Evolutionary conservation across 2,329 filamentous ascomycete genomes (phyloP).

Genomic region (Teratosphaeria pseudoeucalypti): DNA sequence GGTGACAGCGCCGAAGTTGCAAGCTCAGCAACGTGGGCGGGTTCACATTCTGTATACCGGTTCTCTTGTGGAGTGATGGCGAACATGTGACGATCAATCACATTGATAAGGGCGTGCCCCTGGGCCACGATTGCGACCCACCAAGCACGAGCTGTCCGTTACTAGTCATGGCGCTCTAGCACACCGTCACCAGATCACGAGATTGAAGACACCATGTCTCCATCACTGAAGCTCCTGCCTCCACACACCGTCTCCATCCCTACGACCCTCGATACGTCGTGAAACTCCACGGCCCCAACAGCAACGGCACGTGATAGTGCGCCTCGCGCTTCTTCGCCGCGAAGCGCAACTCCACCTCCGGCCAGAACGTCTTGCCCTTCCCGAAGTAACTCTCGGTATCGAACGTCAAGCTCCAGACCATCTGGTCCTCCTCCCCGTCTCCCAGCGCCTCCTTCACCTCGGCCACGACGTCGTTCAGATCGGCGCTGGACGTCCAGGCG

Average conservation of each 20-base stretch:
- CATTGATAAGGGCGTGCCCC: too few relatives aligned
- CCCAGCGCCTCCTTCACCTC: slow-evolving; percentile 20
- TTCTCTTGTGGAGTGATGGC: too few relatives aligned
- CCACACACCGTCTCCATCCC: not conserved
- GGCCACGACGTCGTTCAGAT: slow-evolving; percentile 29
- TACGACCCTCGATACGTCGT: slow-evolving; percentile 72
- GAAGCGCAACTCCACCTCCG: slow-evolving; percentile 47
- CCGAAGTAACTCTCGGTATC: slow-evolving; percentile 64
- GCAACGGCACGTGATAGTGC: slow-evolving; percentile 69
- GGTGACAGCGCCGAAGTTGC: too few relatives aligned
- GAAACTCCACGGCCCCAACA: slow-evolving; percentile 70
- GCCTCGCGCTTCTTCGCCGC: slow-evolving; percentile 38
- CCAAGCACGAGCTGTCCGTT: too few relatives aligned
- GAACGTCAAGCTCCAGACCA: slow-evolving; percentile 60
- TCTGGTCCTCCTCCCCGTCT: slow-evolving; percentile 28
- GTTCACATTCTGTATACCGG: too few relatives aligned
- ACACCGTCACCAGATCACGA: too few relatives aligned
- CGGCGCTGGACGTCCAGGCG: slow-evolving; percentile 47
- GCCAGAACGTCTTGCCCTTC: slow-evolving; percentile 46
- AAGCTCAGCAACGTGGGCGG: too few relatives aligned
- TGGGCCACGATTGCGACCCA: too few relatives aligned
- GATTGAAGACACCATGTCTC: too few relatives aligned
- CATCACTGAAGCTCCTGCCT: too few relatives aligned
- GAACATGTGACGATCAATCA: too few relatives aligned
- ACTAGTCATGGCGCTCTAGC: too few relatives aligned